Base-by-base conservation (phyloP, 2,329 filamentous ascomycete genomes). In the Aspergillus glaucus region DNA sequence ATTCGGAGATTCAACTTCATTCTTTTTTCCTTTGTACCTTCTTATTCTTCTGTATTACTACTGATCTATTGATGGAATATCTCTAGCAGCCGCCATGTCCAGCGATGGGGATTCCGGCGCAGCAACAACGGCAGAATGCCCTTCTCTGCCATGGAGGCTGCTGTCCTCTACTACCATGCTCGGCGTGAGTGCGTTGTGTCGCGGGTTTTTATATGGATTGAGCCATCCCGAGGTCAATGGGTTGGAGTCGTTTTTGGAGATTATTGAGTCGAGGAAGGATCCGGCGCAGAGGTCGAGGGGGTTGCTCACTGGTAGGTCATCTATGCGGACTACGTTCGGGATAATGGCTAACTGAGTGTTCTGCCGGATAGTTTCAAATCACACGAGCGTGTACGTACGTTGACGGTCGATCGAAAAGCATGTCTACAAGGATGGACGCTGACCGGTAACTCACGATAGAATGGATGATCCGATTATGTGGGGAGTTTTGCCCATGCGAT, bases 401-500 rank as follows among this genome's bases (percentile, higher is more conserved):
- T 66, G 49, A 52, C 45, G 45, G 58, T 57, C 43, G 55, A 36
- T 40, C 15, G 37, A 43, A 47, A 46, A 43, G 44, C 48, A 34
- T 37, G 48, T 47, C 44, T 26, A 45, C 52, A 48, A 56, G 57
- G 50, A 53, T 63, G 66, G 61, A 63, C 63, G 50, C 48, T 53
- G 50, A 55, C 53, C 55, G 52, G 49, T 49, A 58, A 48, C 26
- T 46, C 54, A 55, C 45, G 58, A 55, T 66, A 96, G 92, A 50
- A 74, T 97, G 59, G 93, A 98, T 70, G 93, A 98, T 72, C 93
- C 93, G 22, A 72, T 97, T 50, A 84, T 96, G 58, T 98, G 92
- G 92, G 93, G 92, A 15, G 81, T 89, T 32, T 74, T 98, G 3
- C 93, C 93, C 1, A 68, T 88, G 42, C 78, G 79, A 44, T 88